Conservation (phyloP, 306 rosid species). For the Coriaria nepalensis region DNA sequence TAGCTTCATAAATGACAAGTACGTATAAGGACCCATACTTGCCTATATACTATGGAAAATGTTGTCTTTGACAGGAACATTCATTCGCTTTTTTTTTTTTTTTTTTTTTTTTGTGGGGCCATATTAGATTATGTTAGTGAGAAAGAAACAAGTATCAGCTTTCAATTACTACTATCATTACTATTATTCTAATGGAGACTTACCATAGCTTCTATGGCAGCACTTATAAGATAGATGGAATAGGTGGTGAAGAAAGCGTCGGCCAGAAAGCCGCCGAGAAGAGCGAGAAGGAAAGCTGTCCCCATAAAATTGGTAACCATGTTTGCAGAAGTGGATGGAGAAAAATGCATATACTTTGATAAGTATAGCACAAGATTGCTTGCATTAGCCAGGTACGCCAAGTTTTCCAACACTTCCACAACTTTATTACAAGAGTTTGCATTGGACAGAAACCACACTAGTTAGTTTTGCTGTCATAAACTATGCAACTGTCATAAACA, state of each 20-base stretch:
- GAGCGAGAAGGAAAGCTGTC: constrained; percentile 86
- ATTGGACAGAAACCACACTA: too few relatives aligned
- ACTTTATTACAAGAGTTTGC: constrained; percentile 16
- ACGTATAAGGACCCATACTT: too few relatives aligned
- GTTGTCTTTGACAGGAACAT: too few relatives aligned
- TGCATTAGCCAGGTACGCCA: constrained; percentile 84
- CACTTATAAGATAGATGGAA: constrained; percentile 70
- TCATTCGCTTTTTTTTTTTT: too few relatives aligned
- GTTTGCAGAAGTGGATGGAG: constrained; percentile 75
- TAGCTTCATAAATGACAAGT: too few relatives aligned
- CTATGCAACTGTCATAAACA: background rate
- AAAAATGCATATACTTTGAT: constrained; percentile 51
- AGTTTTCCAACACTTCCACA: constrained; percentile 80
- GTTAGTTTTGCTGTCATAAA: background rate
- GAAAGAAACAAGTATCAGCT: too few relatives aligned
- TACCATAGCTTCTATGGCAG: constrained; percentile 73
- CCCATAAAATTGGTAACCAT: constrained; percentile 95
- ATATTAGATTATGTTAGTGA: background rate
- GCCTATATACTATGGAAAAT: too few relatives aligned
- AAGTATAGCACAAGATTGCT: constrained; percentile 80
- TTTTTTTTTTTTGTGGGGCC: too few relatives aligned
- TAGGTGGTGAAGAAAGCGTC: constrained; percentile 80
- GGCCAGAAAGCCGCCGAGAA: constrained; percentile 83
- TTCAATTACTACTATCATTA: too few relatives aligned
- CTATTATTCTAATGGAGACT: background rate